Base-by-base conservation (phyloP, 208 protist species). In the Endotrypanum monterogeii region DNA sequence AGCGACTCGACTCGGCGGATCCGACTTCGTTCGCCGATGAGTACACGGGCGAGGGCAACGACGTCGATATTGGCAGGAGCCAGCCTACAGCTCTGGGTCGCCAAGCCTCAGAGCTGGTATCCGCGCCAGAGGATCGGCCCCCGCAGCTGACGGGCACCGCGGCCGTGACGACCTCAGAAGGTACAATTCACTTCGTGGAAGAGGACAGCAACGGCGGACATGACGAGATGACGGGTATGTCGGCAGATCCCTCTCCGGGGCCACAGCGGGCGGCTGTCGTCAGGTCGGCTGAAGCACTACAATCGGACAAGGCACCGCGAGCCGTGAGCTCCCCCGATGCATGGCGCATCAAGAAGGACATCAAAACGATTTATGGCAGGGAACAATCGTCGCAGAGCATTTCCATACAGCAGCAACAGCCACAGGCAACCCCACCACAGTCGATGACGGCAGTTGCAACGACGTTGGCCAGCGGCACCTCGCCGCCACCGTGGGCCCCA, bases 1-100 rank as follows among this genome's bases (percentile, higher is more conserved):
- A 62, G 54, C 71, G 52, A 52, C 68, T 79, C 51, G 50, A 70
- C 66, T 70, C 50, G 28, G 66, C 54, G 46, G 30, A 28, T 30
- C 1, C 39, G 44, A 32, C 50, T 46, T 51, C 12, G 50, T 52
- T 51, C 30, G 14, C 16, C 48, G 39, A 37, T 51, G 28, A 11
- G 46, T 41, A 35, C 52, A 48, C 28, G 32, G 30, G 14, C n/a
- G 4, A 30, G 52, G 2, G 16, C 30, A 46, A 25, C 56, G 30
- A 28, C 32, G 28, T 11, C 73, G 58, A 11, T 35, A 14, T 28
- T 23, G 9, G 44, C 37, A 20, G 14, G 35, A 35, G 18, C 35
- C 20, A 41, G 16, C 58, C 2, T 30, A 20, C 58, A 37, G 35
- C 12, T 23, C 28, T 39, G 18, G 57, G 16, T 12, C 3, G 3